Evolutionary conservation across 768 basidiomycete genomes (phyloP).

Genomic region (Tubosaeta sp.): DNA sequence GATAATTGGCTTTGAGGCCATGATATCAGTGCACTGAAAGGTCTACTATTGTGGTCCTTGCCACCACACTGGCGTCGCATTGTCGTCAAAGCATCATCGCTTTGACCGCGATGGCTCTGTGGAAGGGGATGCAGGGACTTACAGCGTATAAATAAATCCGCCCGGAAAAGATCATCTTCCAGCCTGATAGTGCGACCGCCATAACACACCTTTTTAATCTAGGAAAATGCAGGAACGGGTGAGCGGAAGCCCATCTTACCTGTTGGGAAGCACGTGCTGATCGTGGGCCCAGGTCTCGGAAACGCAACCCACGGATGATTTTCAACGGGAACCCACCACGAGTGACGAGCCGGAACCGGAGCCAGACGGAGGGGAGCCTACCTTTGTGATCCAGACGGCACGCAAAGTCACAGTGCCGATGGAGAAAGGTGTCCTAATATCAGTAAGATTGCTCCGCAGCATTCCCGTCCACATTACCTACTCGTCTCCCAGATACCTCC

Average conservation of each 20-base stretch:
- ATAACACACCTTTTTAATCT: constrained; percentile 26
- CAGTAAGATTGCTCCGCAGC: constrained; percentile 7
- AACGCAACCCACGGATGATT: constrained; percentile 10
- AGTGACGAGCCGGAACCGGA: constrained; percentile 1
- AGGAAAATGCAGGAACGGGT: constrained; percentile 19
- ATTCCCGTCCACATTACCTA: constrained; percentile 5
- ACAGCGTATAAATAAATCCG: constrained; percentile 15
- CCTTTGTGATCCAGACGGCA: constrained; percentile 24
- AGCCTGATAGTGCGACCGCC: constrained; percentile 13
- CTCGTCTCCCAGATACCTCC: constrained; percentile 22
- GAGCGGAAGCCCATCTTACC: constrained; percentile 12
- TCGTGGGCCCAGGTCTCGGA: constrained; percentile 17
- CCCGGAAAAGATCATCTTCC: constrained; percentile 6
- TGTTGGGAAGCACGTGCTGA: constrained; percentile 24
- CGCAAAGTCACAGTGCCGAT: constrained; percentile 14
- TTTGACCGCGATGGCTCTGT: constrained; percentile 13
- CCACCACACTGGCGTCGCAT: constrained; percentile 13
- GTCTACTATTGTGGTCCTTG: constrained; percentile 11
- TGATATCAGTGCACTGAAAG: constrained; percentile 18
- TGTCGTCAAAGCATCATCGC: constrained; percentile 18
- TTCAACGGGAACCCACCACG: constrained; percentile 6
- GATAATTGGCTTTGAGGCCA: constrained; percentile 19
- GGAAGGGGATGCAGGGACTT: constrained; percentile 4
- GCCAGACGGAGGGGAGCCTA: constrained; percentile 6
- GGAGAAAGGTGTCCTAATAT: constrained; percentile 21